Evolutionary conservation across 2,329 filamentous ascomycete species (phyloP).

Genomic region (Drechslerella coelobrocha): DNA sequence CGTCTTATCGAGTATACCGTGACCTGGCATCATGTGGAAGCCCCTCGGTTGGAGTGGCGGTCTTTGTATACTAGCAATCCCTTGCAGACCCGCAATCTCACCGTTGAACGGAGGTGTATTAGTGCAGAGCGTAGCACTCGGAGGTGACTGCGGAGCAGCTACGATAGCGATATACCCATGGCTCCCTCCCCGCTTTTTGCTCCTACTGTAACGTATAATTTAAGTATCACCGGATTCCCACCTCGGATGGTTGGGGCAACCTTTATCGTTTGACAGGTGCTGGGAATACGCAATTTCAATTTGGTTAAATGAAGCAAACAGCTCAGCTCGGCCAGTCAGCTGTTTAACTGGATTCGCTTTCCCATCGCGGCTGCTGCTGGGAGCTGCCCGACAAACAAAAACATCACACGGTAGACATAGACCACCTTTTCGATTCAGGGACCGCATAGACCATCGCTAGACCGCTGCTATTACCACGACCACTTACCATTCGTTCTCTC

Average conservation of each 20-base stretch:
- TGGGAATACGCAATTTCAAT: background rate
- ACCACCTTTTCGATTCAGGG: too few species aligned
- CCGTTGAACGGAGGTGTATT: background rate
- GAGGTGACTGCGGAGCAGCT: background rate
- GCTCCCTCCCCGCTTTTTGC: background rate
- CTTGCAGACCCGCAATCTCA: background rate
- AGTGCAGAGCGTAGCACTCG: background rate
- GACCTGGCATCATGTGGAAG: constrained; percentile 7
- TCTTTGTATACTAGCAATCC: background rate
- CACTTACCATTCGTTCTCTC: too few species aligned
- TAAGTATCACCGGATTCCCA: background rate
- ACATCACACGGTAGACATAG: too few species aligned
- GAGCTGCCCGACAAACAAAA: background rate
- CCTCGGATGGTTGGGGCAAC: background rate
- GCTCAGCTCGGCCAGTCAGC: background rate
- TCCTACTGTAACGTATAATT: background rate
- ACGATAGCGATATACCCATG: background rate
- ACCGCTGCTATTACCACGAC: too few species aligned
- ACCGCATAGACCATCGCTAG: too few species aligned
- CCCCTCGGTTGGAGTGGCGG: background rate
- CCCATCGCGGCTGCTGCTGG: background rate
- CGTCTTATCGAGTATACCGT: background rate
- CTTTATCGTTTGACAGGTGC: background rate
- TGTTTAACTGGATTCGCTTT: background rate
- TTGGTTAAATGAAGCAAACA: constrained; percentile 4